Percentiles rank a stretch among this genome's conserved stretches.
Evolutionary conservation across 1,139 yeast genomes (phyloP).

Genomic region (Suhomyces yuchorum): DNA sequence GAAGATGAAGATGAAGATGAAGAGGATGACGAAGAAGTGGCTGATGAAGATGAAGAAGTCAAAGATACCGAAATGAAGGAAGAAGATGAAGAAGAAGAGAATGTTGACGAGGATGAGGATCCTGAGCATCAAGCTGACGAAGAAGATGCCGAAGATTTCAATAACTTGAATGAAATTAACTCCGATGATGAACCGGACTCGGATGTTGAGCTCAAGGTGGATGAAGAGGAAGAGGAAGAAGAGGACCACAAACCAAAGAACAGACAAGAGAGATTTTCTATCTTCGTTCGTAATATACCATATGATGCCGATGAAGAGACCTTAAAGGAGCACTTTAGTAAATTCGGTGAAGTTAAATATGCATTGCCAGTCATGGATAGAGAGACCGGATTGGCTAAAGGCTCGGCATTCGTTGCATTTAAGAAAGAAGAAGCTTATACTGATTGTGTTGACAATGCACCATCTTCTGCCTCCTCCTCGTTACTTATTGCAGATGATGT

Average conservation of each 20-base stretch:
- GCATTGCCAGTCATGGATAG: constrained; percentile 92
- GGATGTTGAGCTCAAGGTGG: constrained; percentile 18
- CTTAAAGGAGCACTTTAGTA: constrained; percentile 71
- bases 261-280: constrained; percentile 66
- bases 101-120: constrained; percentile 39
- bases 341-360: constrained; percentile 86
- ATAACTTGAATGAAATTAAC: constrained; percentile 25
- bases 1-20: constrained; percentile 32
- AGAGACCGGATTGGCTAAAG: constrained; percentile 83
- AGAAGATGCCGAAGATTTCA: constrained; percentile 17
- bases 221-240: constrained; percentile 26
- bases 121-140: constrained; percentile 28
- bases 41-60: constrained; percentile 27
- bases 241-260: constrained; percentile 46
- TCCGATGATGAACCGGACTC: constrained; percentile 30
- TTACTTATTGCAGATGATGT: constrained; percentile 90
- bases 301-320: constrained; percentile 88
- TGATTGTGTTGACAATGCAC: constrained; percentile 76
- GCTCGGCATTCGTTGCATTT: constrained; percentile 95
- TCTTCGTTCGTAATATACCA: constrained; percentile 91
- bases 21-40: constrained; percentile 26
- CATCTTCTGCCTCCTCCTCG: constrained; percentile 73
- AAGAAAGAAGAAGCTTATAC: constrained; percentile 59
- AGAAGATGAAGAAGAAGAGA: constrained; percentile 31
- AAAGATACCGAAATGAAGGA: constrained; percentile 29